Percentiles rank a stretch among this genome's conserved stretches.
These are phyloP conservation scores for Mucor velutinosus DNA, from an alignment of 371 early-diverging fungal genomes.

Conservation along the genomic window DNA sequence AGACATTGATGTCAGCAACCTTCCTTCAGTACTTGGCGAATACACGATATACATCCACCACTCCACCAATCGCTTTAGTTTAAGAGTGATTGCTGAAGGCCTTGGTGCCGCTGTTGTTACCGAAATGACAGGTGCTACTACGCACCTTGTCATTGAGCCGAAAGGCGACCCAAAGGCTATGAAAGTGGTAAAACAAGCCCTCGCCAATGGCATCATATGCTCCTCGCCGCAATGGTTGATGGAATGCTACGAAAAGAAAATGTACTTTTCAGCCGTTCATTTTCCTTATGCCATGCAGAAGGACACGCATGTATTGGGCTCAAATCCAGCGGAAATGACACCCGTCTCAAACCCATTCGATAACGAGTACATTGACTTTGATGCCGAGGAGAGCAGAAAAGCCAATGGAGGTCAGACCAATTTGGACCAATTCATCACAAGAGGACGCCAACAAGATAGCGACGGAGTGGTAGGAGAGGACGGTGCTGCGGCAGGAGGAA, in stretches of 20 bases:
- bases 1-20: not conserved
- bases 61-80: not conserved
- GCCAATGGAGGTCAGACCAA: conserved; percentile 1
- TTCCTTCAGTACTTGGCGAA: not conserved
- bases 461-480: not conserved
- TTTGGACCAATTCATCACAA: not conserved
- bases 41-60: not conserved
- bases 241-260: not conserved
- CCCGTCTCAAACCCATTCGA: not conserved
- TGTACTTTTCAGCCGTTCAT: not conserved
- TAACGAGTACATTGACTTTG: not conserved
- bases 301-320: not conserved
- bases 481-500: no score
- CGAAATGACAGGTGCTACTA: not conserved
- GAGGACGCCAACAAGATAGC: not conserved
- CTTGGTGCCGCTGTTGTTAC: not conserved
- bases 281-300: not conserved
- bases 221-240: not conserved
- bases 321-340: not conserved
- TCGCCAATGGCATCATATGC: not conserved
- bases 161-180: not conserved
- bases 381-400: not conserved
- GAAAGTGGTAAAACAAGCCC: not conserved
- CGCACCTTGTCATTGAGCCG: not conserved
- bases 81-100: not conserved